Evolutionary conservation across 2,329 filamentous ascomycete genomes (phyloP).

Genomic region (Nemania serpens): DNA sequence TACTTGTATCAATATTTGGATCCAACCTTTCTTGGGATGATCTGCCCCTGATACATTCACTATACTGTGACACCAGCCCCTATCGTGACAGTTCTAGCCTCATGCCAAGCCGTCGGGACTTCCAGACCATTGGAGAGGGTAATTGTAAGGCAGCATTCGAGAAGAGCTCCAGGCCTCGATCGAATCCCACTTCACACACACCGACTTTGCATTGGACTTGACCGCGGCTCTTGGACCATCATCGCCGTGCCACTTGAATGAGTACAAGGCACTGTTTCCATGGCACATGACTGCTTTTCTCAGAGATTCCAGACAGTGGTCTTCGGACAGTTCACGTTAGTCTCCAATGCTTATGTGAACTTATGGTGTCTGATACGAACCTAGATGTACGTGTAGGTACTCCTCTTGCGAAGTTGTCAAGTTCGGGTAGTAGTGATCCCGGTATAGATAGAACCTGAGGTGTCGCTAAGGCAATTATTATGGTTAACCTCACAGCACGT

Average conservation of each 20-base stretch:
- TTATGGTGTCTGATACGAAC: neutral
- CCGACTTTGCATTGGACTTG: slow-evolving; percentile 16
- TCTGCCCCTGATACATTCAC: no score
- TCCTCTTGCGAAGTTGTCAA: slow-evolving; percentile 10
- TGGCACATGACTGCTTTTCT: slow-evolving; percentile 24
- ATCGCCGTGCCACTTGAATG: slow-evolving; percentile 17
- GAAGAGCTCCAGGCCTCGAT: slow-evolving; percentile 8
- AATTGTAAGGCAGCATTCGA: no score
- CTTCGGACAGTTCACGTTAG: neutral
- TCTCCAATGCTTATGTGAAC: no score
- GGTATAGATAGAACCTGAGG: slow-evolving; percentile 25
- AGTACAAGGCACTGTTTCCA: slow-evolving; percentile 12
- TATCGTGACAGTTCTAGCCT: no score
- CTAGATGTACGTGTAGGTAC: slow-evolving; percentile 21
- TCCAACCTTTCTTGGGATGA: no score
- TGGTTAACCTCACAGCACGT: no score
- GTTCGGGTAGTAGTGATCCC: slow-evolving; percentile 23
- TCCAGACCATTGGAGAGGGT: no score
- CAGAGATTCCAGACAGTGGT: slow-evolving; percentile 27
- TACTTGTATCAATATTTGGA: no score
- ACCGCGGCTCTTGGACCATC: neutral
- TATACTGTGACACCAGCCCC: no score
- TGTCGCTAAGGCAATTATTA: slow-evolving; percentile 14
- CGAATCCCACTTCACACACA: slow-evolving; percentile 22
- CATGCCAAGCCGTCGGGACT: no score